Conservation (phyloP, 1,139 yeast genomes). For the Blastobotrys petasosporus region DNA sequence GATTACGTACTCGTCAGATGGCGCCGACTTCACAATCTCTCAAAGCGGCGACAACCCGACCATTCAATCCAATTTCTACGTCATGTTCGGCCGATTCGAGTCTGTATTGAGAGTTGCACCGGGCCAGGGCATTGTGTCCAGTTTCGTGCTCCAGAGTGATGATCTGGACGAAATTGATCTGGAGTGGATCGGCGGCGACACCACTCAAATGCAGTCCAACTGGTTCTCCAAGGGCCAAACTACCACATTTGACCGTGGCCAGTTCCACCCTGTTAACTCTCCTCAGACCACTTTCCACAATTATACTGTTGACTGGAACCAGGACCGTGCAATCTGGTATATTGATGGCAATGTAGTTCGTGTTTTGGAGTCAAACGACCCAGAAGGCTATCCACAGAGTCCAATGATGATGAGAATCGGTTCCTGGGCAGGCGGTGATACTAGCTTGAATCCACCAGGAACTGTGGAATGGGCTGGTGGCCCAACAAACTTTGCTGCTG, state of each 20-base stretch:
- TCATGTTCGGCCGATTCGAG: constrained; percentile 81
- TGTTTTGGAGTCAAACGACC: constrained; percentile 41
- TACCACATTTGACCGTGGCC: constrained; percentile 72
- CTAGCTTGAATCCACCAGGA: constrained; percentile 52
- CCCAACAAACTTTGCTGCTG: constrained; percentile 51
- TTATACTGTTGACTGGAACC: constrained; percentile 77
- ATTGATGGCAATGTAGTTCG: constrained; percentile 55
- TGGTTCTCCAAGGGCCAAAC: constrained; percentile 75
- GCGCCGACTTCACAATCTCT: constrained; percentile 54
- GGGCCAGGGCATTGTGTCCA: constrained; percentile 72
- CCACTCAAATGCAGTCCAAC: constrained; percentile 67
- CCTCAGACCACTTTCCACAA: constrained; percentile 60
- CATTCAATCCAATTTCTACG: constrained; percentile 64
- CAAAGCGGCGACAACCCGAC: constrained; percentile 71
- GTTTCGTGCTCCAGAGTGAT: constrained; percentile 76
- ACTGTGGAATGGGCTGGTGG: constrained; percentile 88
- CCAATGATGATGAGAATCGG: constrained; percentile 71
- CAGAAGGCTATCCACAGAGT: constrained; percentile 65
- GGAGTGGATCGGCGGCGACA: constrained; percentile 78
- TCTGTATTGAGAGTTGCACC: constrained; percentile 65
- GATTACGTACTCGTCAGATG: constrained; percentile 40
- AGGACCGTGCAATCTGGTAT: constrained; percentile 52
- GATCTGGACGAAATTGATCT: constrained; percentile 81
- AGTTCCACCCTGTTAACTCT: constrained; percentile 51
- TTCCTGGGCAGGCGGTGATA: constrained; percentile 81